These are phyloP conservation scores for Paraphaeosphaeria sporulosa DNA, from an alignment of 2,329 filamentous ascomycete genomes.

Conservation along the genomic window DNA sequence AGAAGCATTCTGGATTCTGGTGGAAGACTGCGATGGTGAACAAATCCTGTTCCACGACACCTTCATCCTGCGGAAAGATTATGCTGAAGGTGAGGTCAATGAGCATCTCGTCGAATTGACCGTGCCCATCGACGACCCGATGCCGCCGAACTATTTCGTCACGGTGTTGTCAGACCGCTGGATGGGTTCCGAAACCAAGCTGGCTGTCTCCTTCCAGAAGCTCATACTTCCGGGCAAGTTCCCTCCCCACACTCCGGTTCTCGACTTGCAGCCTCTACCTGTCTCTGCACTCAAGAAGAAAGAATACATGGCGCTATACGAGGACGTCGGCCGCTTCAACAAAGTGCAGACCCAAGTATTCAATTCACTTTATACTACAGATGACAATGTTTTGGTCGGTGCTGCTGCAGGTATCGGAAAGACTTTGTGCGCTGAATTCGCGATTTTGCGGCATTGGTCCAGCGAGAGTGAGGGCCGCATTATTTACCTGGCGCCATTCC, in stretches of 20 bases:
- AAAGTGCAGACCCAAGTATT: slow-evolving; percentile 98
- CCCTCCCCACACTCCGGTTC: slow-evolving; percentile 87
- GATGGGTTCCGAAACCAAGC: slow-evolving; percentile 96
- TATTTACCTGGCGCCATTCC: slow-evolving; percentile 93
- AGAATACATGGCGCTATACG: slow-evolving; percentile 83
- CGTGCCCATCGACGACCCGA: slow-evolving; percentile 93
- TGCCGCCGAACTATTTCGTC: slow-evolving; percentile 99
- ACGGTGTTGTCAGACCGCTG: slow-evolving; percentile 93
- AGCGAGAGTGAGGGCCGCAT: slow-evolving; percentile 75
- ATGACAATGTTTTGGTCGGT: slow-evolving; percentile 93
- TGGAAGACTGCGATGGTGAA: slow-evolving; percentile 97
- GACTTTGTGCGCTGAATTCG: slow-evolving; percentile 95
- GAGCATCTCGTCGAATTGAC: slow-evolving; percentile 97
- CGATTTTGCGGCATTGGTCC: slow-evolving; percentile 87
- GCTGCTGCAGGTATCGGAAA: slow-evolving; percentile 96
- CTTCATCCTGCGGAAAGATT: slow-evolving; percentile 89
- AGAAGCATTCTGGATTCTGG: slow-evolving; percentile 95
- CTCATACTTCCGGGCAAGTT: slow-evolving; percentile 94
- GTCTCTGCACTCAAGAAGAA: slow-evolving; percentile 86
- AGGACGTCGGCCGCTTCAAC: slow-evolving; percentile 88
- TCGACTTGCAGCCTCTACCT: slow-evolving; percentile 90
- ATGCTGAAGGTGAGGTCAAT: slow-evolving; percentile 82
- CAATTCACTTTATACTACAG: slow-evolving; percentile 87
- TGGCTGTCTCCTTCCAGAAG: slow-evolving; percentile 94
- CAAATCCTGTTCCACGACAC: slow-evolving; percentile 95